phyloP scores from a whole-genome alignment of 768 basidiomycete species.

The Coprinopsis marcescibilis region DNA sequence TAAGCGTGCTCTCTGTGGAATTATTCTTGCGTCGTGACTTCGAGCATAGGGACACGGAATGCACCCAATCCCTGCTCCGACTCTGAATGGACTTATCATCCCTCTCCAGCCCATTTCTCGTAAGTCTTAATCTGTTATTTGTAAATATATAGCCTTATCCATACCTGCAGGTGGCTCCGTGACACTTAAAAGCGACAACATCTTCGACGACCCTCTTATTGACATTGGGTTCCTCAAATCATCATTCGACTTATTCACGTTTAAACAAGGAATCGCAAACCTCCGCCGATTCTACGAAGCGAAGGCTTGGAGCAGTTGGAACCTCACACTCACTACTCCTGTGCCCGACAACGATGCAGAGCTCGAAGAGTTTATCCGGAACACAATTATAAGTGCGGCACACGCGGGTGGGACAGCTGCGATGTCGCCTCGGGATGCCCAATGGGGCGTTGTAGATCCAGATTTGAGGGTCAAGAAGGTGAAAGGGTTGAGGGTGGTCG shows the following conservation, averaged over 20 bases:
- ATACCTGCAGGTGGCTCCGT: conserved; percentile 11
- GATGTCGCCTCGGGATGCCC: conserved; percentile 11
- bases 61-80: background rate
- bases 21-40: background rate
- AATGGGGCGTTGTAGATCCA: conserved; percentile 12
- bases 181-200: conserved; percentile 3
- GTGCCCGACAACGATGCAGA: conserved; percentile 5
- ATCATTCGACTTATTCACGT: background rate
- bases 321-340: background rate
- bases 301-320: conserved; percentile 6
- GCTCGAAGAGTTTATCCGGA: conserved; percentile 5
- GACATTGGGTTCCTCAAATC: conserved; percentile 10
- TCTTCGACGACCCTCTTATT: conserved; percentile 10
- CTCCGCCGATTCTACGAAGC: conserved; percentile 6
- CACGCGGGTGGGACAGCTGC: conserved; percentile 9
- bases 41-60: background rate
- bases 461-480: conserved; percentile 13
- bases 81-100: background rate
- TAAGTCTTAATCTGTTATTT: background rate
- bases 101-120: conserved; percentile 12
- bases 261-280: conserved; percentile 5
- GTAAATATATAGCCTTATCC: background rate
- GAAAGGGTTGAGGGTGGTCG: conserved; percentile 11
- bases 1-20: conserved; percentile 11
- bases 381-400: background rate